Evolutionary conservation across 352 stramenopile genomes (phyloP).

Genomic region (Phytopythium boreale): DNA sequence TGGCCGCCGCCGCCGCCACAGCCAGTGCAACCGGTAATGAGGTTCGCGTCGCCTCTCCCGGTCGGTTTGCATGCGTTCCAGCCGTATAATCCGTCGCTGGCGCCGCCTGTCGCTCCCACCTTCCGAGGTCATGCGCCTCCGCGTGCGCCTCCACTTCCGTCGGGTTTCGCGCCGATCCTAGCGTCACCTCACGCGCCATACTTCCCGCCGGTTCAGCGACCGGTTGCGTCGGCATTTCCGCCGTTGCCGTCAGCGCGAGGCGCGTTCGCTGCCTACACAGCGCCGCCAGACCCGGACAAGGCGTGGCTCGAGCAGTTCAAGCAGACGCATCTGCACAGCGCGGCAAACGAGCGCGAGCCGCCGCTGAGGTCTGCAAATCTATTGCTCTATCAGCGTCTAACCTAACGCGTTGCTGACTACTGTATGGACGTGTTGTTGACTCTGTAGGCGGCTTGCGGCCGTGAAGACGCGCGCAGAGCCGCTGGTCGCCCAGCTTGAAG

Average conservation of each 20-base stretch:
- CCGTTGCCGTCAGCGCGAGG: not conserved
- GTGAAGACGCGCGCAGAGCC: conserved; percentile 1
- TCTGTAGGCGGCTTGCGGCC: not conserved
- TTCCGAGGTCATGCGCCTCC: not conserved
- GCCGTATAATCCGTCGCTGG: not conserved
- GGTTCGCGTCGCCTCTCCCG: not conserved
- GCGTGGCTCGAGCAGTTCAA: conserved; percentile 4
- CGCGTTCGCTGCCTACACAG: not conserved
- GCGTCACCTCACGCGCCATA: not conserved
- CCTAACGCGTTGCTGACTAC: not conserved
- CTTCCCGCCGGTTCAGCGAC: not conserved
- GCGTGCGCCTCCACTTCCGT: not conserved
- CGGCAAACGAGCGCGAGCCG: not conserved
- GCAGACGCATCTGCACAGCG: not conserved
- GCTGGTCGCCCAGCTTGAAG: not conserved
- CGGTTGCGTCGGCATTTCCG: not conserved
- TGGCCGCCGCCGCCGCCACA: not conserved
- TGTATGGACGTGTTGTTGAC: too few species aligned
- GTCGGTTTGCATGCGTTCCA: not conserved
- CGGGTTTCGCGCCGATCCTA: not conserved
- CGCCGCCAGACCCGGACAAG: not conserved
- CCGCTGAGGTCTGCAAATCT: conserved; percentile 1
- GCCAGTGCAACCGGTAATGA: not conserved
- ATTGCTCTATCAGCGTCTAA: too few species aligned
- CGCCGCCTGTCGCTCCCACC: not conserved